A percentile compares a stretch with the other conserved stretches of the same genome.
These are phyloP conservation scores for Pterocarpus santalinus DNA, from an alignment of 306 rosid genomes.

Conservation along the genomic window DNA sequence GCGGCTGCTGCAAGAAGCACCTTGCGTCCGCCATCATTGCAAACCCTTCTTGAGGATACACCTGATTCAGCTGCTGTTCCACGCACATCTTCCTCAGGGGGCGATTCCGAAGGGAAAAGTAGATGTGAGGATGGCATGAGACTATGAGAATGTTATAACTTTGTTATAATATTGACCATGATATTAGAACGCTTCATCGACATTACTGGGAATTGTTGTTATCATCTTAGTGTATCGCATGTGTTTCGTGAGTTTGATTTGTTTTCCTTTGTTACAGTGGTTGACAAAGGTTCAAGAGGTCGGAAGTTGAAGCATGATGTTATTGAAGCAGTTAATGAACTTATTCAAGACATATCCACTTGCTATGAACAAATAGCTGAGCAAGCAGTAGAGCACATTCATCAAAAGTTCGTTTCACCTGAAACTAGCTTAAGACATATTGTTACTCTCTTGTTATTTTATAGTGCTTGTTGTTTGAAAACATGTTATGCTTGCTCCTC, in stretches of 20 bases:
- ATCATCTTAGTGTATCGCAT: constrained; percentile 14
- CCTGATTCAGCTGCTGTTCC: constrained; percentile 70
- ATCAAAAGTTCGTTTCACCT: constrained; percentile 78
- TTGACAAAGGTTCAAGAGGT: constrained; percentile 84
- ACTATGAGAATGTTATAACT: constrained; percentile 36
- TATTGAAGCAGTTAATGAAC: constrained; percentile 97
- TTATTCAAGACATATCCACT: constrained; percentile 86
- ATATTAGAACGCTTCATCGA: constrained; percentile 9
- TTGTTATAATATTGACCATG: not conserved
- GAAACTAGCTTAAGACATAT: constrained; percentile 25
- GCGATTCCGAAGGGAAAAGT: constrained; percentile 96
- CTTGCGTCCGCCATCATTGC: constrained; percentile 95
- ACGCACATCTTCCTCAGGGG: constrained; percentile 84
- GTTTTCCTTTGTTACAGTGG: constrained; percentile 64
- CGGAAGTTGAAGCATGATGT: constrained; percentile 96
- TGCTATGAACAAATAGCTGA: constrained; percentile 96
- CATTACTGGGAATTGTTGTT: constrained; percentile 22
- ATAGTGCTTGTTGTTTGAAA: constrained; percentile 4
- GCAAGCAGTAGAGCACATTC: constrained; percentile 99
- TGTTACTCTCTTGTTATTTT: constrained; percentile 39
- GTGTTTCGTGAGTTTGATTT: constrained; percentile 32
- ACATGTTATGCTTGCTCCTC: constrained; percentile 40
- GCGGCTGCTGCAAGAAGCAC: constrained; percentile 98
- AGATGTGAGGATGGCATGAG: constrained; percentile 70
- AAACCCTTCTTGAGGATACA: constrained; percentile 89